phyloP scores from a whole-genome alignment of 768 basidiomycete species.

The Tubosaeta sp. region DNA sequence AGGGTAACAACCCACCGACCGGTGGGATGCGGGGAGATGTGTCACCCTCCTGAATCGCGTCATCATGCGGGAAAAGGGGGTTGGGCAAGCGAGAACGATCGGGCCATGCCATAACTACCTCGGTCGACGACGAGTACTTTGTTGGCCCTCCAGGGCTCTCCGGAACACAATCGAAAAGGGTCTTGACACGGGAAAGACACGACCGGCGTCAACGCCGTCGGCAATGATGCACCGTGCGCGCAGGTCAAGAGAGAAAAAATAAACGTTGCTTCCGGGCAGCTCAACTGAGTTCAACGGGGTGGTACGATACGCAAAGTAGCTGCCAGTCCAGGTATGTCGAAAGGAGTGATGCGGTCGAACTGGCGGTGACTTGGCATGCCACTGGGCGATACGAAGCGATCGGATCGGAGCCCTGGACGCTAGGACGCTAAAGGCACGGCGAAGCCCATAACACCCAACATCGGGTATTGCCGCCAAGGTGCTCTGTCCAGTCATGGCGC shows the following conservation, averaged over 20 bases:
- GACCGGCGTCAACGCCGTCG: constrained; percentile 1
- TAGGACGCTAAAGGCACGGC: not conserved
- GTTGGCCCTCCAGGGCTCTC: not conserved
- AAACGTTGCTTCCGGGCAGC: not conserved
- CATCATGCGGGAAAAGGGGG: not conserved
- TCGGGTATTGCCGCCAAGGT: not conserved
- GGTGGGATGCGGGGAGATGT: not conserved
- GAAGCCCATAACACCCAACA: not conserved
- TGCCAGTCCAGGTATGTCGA: not conserved
- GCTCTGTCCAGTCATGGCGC: not conserved
- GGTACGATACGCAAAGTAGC: not conserved
- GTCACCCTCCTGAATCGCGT: not conserved
- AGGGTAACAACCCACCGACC: not conserved
- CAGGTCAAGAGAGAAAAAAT: constrained; percentile 6
- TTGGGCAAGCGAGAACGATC: not conserved
- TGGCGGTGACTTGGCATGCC: constrained; percentile 12
- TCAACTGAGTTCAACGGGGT: constrained; percentile 8
- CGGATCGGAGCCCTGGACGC: constrained; percentile 10
- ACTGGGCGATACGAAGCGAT: constrained; percentile 10
- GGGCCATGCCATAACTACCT: not conserved
- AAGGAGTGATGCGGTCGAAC: not conserved
- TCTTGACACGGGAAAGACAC: constrained; percentile 11
- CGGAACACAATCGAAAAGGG: not conserved
- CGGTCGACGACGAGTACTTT: not conserved
- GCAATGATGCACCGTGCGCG: constrained; percentile 7